These are phyloP conservation scores for Hemerocallis citrina DNA, from an alignment of 106 monocot genomes.

Conservation along the genomic window DNA sequence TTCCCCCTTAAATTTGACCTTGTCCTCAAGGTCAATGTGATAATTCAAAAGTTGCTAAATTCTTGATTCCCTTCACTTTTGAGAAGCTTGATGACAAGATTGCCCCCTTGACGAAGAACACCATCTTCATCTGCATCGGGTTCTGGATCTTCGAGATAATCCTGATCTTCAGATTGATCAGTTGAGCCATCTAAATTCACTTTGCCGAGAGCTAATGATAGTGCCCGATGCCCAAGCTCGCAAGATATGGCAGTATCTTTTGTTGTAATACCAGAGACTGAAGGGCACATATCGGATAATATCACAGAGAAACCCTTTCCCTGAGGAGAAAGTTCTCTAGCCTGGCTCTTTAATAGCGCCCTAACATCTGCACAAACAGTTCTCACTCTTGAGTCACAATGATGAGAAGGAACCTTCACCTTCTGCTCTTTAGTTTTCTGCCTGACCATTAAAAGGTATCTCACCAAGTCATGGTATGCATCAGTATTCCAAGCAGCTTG, in stretches of 20 bases:
- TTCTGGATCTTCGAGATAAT: conserved; percentile 12
- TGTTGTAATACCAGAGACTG: conserved; percentile 83
- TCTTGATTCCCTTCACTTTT: conserved; percentile 87
- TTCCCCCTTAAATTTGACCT: too few species aligned
- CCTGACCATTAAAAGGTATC: too few species aligned
- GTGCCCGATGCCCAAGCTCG: conserved; percentile 63
- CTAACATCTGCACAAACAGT: too few species aligned
- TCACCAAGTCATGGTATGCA: too few species aligned
- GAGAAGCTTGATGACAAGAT: conserved; percentile 80
- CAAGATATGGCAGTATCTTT: conserved; percentile 88
- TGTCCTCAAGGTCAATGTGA: too few species aligned
- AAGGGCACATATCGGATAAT: conserved; percentile 94
- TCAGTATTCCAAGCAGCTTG: too few species aligned
- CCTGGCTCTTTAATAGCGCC: too few species aligned
- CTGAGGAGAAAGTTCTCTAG: too few species aligned
- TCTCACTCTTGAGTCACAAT: too few species aligned
- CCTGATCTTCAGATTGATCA: conserved; percentile 4
- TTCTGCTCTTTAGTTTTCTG: too few species aligned
- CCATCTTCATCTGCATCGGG: conserved; percentile 43
- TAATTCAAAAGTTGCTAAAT: too few species aligned
- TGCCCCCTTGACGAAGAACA: conserved; percentile 63
- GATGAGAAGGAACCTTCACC: too few species aligned
- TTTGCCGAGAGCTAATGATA: conserved; percentile 67
- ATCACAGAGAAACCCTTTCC: conserved; percentile 84
- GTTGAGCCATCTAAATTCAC: conserved; percentile 6